Evolutionary conservation across 2,329 filamentous ascomycete species (phyloP).

Genomic region (Mollisiaceae sp.): DNA sequence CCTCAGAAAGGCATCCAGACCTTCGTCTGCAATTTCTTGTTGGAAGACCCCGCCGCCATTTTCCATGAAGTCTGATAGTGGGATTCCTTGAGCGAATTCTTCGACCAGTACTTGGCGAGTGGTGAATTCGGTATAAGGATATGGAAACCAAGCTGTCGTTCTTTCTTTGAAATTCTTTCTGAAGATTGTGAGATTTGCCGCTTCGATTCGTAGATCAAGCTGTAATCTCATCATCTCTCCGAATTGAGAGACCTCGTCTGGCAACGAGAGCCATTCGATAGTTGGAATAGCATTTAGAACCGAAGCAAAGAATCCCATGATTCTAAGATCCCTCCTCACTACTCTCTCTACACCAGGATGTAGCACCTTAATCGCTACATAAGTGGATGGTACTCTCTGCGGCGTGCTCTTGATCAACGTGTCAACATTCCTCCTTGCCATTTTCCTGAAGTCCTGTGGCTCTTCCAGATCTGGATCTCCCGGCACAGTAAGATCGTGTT

Average conservation of each 20-base stretch:
- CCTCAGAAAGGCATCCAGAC: constrained; percentile 91
- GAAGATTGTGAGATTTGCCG: constrained; percentile 87
- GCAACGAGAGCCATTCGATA: constrained; percentile 95
- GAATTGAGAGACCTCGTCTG: constrained; percentile 92
- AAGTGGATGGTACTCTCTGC: constrained; percentile 82
- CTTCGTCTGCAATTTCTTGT: constrained; percentile 91
- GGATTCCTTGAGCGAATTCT: constrained; percentile 94
- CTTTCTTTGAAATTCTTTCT: constrained; percentile 88
- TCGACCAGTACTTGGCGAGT: constrained; percentile 92
- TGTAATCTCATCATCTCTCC: constrained; percentile 99
- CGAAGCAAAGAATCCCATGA: constrained; percentile 91
- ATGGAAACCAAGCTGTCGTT: constrained; percentile 95
- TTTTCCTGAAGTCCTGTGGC: constrained; percentile 64
- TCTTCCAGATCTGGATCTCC: constrained; percentile 61
- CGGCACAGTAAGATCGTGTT: constrained; percentile 72
- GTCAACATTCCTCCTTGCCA: constrained; percentile 82
- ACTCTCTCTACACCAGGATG: constrained; percentile 90
- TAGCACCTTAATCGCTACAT: constrained; percentile 94
- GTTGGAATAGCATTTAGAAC: constrained; percentile 87
- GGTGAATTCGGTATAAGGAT: constrained; percentile 89
- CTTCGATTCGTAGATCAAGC: constrained; percentile 91
- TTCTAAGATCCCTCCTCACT: constrained; percentile 87
- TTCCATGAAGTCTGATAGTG: constrained; percentile 86
- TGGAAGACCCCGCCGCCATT: constrained; percentile 93
- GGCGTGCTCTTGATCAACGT: constrained; percentile 86